Conservation (phyloP, 2,329 filamentous ascomycete species). For the Sodiomyces alkalinus region DNA sequence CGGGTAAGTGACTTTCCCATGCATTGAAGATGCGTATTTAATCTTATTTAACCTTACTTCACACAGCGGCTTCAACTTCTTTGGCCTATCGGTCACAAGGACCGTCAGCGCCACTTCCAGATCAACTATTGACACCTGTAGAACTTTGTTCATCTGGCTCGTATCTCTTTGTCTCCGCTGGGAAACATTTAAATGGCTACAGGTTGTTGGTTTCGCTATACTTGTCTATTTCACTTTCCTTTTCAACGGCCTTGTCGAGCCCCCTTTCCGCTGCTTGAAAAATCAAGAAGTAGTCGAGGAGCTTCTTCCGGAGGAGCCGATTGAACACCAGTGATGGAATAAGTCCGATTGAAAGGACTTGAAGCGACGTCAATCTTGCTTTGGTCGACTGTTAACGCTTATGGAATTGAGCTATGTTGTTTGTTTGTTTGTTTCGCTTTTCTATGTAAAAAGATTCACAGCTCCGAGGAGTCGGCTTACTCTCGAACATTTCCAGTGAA, state of each 20-base stretch:
- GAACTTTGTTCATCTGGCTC: conserved; percentile 96
- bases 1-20: conserved; percentile 43
- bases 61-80: conserved; percentile 88
- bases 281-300: conserved; percentile 40
- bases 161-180: conserved; percentile 85
- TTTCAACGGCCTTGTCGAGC: conserved; percentile 86
- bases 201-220: conserved; percentile 74
- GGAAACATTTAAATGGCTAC: conserved; percentile 96
- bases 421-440: too few species aligned
- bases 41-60: conserved; percentile 4
- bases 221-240: conserved; percentile 94
- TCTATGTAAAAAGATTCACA: too few species aligned
- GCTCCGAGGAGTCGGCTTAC: too few species aligned
- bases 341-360: too few species aligned
- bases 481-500: too few species aligned
- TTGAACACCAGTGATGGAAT: conserved; percentile 62
- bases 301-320: conserved; percentile 67
- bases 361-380: too few species aligned
- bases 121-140: conserved; percentile 93
- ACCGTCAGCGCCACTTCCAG: conserved; percentile 82
- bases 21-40: not conserved
- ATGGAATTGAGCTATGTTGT: too few species aligned
- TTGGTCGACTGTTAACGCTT: too few species aligned
- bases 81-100: conserved; percentile 84
- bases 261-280: conserved; percentile 58